Base-by-base conservation (phyloP, 352 stramenopile genomes). In the Globisporangium perplexum region DNA sequence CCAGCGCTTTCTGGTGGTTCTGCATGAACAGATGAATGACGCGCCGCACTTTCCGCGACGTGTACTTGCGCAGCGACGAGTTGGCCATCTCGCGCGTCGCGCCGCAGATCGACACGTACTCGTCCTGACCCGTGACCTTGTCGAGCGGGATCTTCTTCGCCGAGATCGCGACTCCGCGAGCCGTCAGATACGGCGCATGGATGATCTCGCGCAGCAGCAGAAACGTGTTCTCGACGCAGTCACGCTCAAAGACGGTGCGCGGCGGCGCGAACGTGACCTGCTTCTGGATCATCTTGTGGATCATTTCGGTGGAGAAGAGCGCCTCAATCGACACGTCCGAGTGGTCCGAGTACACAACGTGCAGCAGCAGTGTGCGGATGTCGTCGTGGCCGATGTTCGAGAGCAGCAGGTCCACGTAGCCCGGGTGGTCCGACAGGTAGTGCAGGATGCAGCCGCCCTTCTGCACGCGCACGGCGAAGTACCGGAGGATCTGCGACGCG, bases 51-150 rank as follows among this genome's bases (percentile, higher is more conserved):
- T 94, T 94, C 51, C 83, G 72, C 24, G 77, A 90, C 26, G 83
- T 94, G 65, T 92, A 94, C 60, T 92, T 91, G 41, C 83, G 83
- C 51, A 92, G 62, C 17, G 79, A 72, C 42, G 81, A 91, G 63
- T 92, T 91, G 11, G 81, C 81, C 58, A 86, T 84, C 50, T 94
- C 83, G 3, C 83, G 81, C 14, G 81, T 92, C 15, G 83, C 81
- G 26, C 83, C 83, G 30, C 79, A 94, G 57, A 94, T 90, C 44
- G 77, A 89, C 39, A 94, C 78, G 66, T 94, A 94, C 63, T 94
- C 83, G 53, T 90, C 76, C 55, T 94, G 79, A 22, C 84, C 84
- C 11, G 84, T 94, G 31, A 94, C 65, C 49, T 88, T 92, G 60
- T 94, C 84, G 42, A 92, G 57, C 38, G 84, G 84, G 26, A 94